phyloP scores from a whole-genome alignment of 129 eudicot genomes.

The Helianthus annuus region HanXRQr2.0-SUNRISE NC_035439.2:19202777-19203276 shows the following conservation, averaged over 20 bases:
- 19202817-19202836: constrained; percentile 94
- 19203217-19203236: background rate
- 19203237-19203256: background rate
- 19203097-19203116: background rate
- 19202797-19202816: constrained; percentile 91
- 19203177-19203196: background rate
- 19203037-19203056: background rate
- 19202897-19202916: background rate
- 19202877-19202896: background rate
- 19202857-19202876: constrained; percentile 56
- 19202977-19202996: background rate
- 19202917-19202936: constrained; percentile 8
- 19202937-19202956: background rate
- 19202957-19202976: background rate
- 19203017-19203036: constrained; percentile 3
- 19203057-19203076: background rate
- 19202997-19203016: background rate
- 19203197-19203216: background rate
- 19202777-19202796: constrained; percentile 95
- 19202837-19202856: constrained; percentile 91
- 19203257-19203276: background rate
- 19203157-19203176: background rate
- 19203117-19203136: constrained; percentile 4
- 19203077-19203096: background rate
- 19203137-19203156: background rate